Evolutionary conservation across 2,329 filamentous ascomycete species (phyloP), one percentile per base, ranked within the genome.

Genomic region (Colletotrichum siamense): DNA sequence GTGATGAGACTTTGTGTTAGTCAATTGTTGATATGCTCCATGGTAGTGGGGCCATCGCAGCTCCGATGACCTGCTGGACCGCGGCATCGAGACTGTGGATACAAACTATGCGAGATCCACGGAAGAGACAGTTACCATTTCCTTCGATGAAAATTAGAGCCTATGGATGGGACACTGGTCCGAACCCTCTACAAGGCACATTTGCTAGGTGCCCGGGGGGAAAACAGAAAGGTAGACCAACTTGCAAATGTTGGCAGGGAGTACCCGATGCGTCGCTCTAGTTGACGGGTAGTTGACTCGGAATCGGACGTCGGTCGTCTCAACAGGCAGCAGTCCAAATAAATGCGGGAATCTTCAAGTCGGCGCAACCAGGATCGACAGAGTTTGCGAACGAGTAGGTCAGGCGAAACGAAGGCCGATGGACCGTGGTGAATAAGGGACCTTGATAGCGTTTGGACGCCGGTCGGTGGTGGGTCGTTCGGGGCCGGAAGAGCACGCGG

Each of bases 401-500:
- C 39, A 49, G 69, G 69, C 59, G 34, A 66, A 71, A 49, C 18
- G 34, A 10, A 71, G 49, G 36, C 55, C 39, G 57, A 24, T 52
- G 64, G 57, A 68, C 64, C 24, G 32, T 61, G 57, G 34, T 32
- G 16, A 39, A 69, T 18, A 26, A 44, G 52, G 66, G 7, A 18
- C 28, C 26, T 61, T 59, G 49, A 34, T 52, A 34, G 30, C 26
- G 57, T 69, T 52, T 34, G 73, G 49, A 32, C 52, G 49, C 65
- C 70, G 71, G 70, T 69, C 74, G 70, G 74, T 39, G 55, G 74
- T 76, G 74, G 74, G 74, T 73, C 70, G 59, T 61, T 76, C 70
- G 74, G 74, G 49, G 36, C 59, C 70, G 70, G 61, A 68, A 61
- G 18, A 59, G 44, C 24, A 69, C 65, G 65, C 30, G 52, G 59